Evolutionary conservation across 345 rosid species (phyloP).

Genomic region (Mercurialis annua): DNA sequence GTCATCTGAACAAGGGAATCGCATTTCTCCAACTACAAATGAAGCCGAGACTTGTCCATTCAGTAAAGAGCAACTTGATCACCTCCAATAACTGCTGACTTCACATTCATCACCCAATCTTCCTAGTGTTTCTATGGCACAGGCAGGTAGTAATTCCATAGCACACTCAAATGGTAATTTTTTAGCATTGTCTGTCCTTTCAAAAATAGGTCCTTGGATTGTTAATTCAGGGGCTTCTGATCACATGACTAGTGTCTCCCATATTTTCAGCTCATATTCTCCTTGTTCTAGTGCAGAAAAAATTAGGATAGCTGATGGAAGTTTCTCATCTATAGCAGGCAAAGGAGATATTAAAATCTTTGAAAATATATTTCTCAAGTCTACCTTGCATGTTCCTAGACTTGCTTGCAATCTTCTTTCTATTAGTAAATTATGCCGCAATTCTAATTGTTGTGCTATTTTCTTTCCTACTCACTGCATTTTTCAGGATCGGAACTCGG

Average conservation of each 20-base stretch:
- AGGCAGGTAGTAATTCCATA: too few species aligned
- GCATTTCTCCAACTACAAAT: background rate
- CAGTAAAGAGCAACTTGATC: background rate
- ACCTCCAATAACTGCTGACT: background rate
- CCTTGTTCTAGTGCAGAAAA: background rate
- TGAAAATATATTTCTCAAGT: background rate
- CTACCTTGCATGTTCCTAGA: background rate
- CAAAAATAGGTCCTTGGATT: background rate
- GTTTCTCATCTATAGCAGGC: background rate
- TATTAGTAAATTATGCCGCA: background rate
- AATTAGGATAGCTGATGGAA: background rate
- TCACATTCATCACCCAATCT: background rate
- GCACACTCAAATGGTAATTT: background rate
- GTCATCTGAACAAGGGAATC: background rate
- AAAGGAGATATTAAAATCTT: background rate
- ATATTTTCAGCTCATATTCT: background rate
- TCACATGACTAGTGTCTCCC: background rate
- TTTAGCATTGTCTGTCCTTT: background rate
- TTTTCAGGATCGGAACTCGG: background rate
- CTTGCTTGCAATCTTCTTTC: background rate
- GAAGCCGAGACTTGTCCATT: background rate
- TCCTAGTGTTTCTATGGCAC: background rate
- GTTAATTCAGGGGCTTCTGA: background rate
- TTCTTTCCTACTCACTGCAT: background rate
- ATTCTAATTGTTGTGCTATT: background rate